Conservation (phyloP, 306 rosid species). For the Malus fusca region DNA sequence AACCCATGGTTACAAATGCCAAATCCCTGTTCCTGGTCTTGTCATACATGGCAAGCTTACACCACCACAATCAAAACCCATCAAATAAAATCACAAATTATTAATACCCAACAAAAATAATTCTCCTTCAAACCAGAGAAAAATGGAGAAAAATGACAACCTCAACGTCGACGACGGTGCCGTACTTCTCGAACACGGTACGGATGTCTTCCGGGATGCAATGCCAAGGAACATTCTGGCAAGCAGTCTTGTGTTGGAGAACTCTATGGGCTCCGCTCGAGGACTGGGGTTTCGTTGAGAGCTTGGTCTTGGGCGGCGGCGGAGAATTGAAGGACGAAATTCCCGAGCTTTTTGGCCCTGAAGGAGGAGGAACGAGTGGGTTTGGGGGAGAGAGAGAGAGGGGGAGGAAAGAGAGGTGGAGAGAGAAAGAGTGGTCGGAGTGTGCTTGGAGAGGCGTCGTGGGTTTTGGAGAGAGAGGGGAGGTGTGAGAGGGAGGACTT, state of each 20-base stretch:
- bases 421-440: slow-evolving; percentile 21
- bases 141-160: slow-evolving; percentile 17
- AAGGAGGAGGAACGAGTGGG: slow-evolving; percentile 9
- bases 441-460: not conserved
- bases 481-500: slow-evolving; percentile 8
- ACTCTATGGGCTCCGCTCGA: slow-evolving; percentile 30
- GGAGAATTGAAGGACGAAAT: slow-evolving; percentile 26
- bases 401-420: slow-evolving; percentile 16
- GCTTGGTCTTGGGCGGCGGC: slow-evolving; percentile 44
- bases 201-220: slow-evolving; percentile 82
- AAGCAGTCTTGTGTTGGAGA: slow-evolving; percentile 50
- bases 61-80: not conserved
- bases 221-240: slow-evolving; percentile 92
- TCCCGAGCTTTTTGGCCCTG: slow-evolving; percentile 16
- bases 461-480: slow-evolving; percentile 23
- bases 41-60: slow-evolving; percentile 72
- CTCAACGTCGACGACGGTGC: slow-evolving; percentile 76
- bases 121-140: not conserved
- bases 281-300: slow-evolving; percentile 15
- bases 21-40: slow-evolving; percentile 75
- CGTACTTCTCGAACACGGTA: slow-evolving; percentile 59
- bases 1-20: slow-evolving; percentile 21
- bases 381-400: slow-evolving; percentile 4
- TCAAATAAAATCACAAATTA: not conserved
- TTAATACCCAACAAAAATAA: not conserved